Base-by-base conservation (phyloP, 2,329 filamentous ascomycete genomes). In the Fusarium buxicola region DNA sequence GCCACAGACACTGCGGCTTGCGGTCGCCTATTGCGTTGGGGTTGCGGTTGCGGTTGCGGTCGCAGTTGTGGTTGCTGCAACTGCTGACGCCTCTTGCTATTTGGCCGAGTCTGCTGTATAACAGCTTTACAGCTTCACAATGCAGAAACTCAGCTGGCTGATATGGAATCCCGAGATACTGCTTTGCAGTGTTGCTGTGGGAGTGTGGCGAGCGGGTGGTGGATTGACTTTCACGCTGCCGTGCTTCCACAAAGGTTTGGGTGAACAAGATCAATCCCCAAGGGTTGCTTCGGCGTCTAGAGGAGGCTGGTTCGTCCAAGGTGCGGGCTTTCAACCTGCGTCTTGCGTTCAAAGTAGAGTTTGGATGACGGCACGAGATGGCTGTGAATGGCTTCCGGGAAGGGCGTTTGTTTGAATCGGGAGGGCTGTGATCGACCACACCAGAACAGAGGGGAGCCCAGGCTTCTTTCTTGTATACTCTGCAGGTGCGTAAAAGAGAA, bases 371-470 rank as follows among this genome's bases (percentile, higher is more conserved):
- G 34, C 27, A 21, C 48, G 24, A 24, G 45, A 45, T 52, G 56
- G 41, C 52, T 39, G 43, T 39, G 41, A n/a, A 52, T 55, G 45
- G 51, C 48, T 55, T 55, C 47, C 58, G 64, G 51, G 28, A 56
- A 65, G 49, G 56, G 62, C 55, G 53, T 61, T 50, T 40, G 27
- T 28, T 58, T 51, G 32, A 47, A 36, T 41, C 38, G 43, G 30
- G 50, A 56, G 30, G 41, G 52, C 45, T 48, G 50, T 41, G 50
- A 55, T 52, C 53, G 27, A 32, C 58, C 49, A 63, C 21, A 38
- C 38, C 51, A 24, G 28, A 16, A 32, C 51, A 45, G 32, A 49
- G 46, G 58, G 53, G 32, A 46, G 43, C 41, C 43, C 27, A 60
- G 55, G 45, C 36, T 60, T 65, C 41, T 56, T 61, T n/a, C n/a